Conservation (phyloP, 768 basidiomycete species). For the Boletus fagicola region DNA sequence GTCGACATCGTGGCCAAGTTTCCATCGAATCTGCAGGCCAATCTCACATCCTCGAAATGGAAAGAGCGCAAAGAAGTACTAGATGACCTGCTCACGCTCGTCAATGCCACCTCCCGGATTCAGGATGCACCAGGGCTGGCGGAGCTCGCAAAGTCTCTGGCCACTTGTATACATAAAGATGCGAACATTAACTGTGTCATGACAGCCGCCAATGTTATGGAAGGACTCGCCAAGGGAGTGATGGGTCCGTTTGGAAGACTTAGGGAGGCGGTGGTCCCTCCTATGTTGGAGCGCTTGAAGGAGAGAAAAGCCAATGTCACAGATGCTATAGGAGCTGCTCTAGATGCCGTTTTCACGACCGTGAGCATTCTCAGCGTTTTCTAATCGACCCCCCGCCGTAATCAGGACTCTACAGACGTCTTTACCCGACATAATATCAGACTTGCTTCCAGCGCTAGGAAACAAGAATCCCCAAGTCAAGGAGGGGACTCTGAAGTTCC, state of each 20-base stretch:
- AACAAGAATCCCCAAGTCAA: conserved; percentile 98
- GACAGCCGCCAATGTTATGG: conserved; percentile 79
- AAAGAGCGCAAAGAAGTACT: conserved; percentile 93
- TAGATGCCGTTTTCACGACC: conserved; percentile 85
- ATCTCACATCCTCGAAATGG: conserved; percentile 92
- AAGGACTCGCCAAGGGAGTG: conserved; percentile 82
- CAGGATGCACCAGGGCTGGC: conserved; percentile 76
- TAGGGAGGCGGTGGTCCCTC: conserved; percentile 67
- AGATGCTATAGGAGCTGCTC: conserved; percentile 80
- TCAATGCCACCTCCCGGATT: conserved; percentile 71
- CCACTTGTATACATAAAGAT: conserved; percentile 78
- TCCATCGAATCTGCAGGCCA: conserved; percentile 68
- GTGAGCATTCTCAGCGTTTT: conserved; percentile 47
- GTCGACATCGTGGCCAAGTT: conserved; percentile 76
- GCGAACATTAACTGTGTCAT: conserved; percentile 96
- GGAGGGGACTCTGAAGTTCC: conserved; percentile 86
- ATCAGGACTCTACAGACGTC: conserved; percentile 52
- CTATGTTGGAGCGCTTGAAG: conserved; percentile 86
- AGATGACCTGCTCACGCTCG: conserved; percentile 72
- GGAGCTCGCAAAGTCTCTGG: conserved; percentile 74
- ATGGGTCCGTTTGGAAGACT: conserved; percentile 71
- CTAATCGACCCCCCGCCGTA: conserved; percentile 1
- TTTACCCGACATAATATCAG: conserved; percentile 78
- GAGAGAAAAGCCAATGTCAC: conserved; percentile 91
- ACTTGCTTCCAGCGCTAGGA: conserved; percentile 71